phyloP scores from a whole-genome alignment of 2,329 filamentous ascomycete species.

The Alternaria arborescens region DNA sequence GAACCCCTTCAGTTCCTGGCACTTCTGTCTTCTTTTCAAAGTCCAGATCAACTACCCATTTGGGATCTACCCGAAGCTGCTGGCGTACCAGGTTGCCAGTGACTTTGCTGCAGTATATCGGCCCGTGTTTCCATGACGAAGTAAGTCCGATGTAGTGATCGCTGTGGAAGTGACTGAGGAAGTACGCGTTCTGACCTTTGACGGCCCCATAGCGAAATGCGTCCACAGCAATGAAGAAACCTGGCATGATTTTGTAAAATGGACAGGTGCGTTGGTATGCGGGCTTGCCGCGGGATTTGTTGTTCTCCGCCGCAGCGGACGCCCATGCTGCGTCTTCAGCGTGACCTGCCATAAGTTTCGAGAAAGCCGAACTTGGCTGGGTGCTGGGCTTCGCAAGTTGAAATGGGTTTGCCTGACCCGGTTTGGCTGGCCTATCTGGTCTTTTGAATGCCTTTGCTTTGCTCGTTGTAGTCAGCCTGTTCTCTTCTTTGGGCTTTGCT shows the following conservation, averaged over 20 bases:
- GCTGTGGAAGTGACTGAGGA: slow-evolving; percentile 96
- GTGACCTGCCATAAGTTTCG: slow-evolving; percentile 90
- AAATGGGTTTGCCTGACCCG: slow-evolving; percentile 84
- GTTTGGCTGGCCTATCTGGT: slow-evolving; percentile 72
- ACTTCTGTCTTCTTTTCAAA: slow-evolving; percentile 84
- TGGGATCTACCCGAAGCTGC: slow-evolving; percentile 83
- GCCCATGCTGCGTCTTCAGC: slow-evolving; percentile 92
- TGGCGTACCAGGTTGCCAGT: slow-evolving; percentile 89
- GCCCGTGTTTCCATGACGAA: slow-evolving; percentile 87
- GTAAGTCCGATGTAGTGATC: slow-evolving; percentile 96
- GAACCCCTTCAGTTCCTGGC: slow-evolving; percentile 80
- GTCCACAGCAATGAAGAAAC: slow-evolving; percentile 91
- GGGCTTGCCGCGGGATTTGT: slow-evolving; percentile 80
- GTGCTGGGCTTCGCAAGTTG: slow-evolving; percentile 57
- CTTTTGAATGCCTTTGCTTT: slow-evolving; percentile 68
- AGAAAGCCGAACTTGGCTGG: slow-evolving; percentile 75
- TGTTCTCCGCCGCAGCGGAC: slow-evolving; percentile 80
- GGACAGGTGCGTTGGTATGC: slow-evolving; percentile 91
- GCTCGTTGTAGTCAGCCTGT: slow-evolving; percentile 17
- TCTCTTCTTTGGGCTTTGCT: slow-evolving; percentile 19
- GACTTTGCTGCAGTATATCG: slow-evolving; percentile 94
- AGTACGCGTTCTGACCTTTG: slow-evolving; percentile 91
- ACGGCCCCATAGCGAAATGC: slow-evolving; percentile 96
- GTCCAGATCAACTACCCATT: slow-evolving; percentile 84
- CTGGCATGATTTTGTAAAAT: slow-evolving; percentile 98